Evolutionary conservation across 1,139 yeast species (phyloP), one percentile per base, ranked within the genome.

Genomic region (Kodamaea sp.): DNA sequence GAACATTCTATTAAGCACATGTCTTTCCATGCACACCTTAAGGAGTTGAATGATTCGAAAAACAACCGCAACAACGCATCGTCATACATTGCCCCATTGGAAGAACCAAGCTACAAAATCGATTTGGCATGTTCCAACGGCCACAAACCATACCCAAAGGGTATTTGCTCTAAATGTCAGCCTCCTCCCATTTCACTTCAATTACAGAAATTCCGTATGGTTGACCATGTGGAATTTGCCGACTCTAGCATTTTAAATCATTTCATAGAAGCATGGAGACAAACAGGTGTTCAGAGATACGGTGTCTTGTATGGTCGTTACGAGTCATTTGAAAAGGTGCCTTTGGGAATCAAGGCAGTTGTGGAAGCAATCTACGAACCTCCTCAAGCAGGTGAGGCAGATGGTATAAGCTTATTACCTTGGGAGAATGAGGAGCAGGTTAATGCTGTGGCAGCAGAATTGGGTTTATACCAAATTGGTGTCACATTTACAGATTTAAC

Each of bases 151-250:
- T 90, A 95, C 84, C 97, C 98, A 1, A 74, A 70, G 35, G 97
- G 97, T 1, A 89, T 92, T 45, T 92, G 98, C 55, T 84, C 96
- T n/a, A 88, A 89, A 58, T 92, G 98, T 59, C 97, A 90, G 59
- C 97, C 98, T 1, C 80, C 96, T 1, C 95, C 96, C 0, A 88
- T 94, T 38, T 89, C 97, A 0, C 69, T 94, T 43, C 95, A 85
- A 56, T 90, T 83, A 56, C 98, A 94, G 58, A 71, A 75, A 30
- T 94, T 86, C 58, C 76, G 99, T 52, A 87, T 92, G 96, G 96
- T 94, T 14, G 99, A 94, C 59, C 97, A 94, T 63, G 94, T 92
- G 20, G 97, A 92, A 58, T 86, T 90, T 59, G 80, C 89, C 13
- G 79, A 78, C 42, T 78, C 89, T 29, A 67, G 70, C 4, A 75